Base-by-base conservation (phyloP, 108 stramenopile genomes). In the Stephanodiscus triporus region DNA sequence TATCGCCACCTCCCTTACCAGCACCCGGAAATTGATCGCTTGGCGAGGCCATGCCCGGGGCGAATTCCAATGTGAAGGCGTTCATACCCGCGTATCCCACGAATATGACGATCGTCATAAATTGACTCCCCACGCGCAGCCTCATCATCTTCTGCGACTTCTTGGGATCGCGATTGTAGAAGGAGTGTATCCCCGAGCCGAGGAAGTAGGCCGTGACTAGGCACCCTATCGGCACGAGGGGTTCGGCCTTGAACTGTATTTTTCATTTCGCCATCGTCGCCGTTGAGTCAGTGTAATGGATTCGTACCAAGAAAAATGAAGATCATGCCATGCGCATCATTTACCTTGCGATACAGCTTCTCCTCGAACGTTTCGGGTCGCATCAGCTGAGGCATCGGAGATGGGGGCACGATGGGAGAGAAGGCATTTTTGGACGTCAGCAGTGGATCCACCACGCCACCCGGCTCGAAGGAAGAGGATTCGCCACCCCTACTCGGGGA, bases 181-280 rank as follows among this genome's bases (percentile, higher is more conserved):
- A 95, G 2, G 87, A 88, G 78, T 77, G 73, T 36, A 95, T 92
- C 11, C 94, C 94, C 6, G 86, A 85, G 34, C 73, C 83, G 40
- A 95, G 77, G 61, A 90, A 95, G 75, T 91, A 95, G 27, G 88
- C 90, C 6, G 94, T 95, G 5, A 84, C 86, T 8, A 84, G 71
- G 32, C 94, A 95, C 5, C 94, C 94, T 75, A 95, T 88, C 13
- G 94, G 94, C 3, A 95, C 88, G 38, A 95, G 76, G 17, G 94
- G 94, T 73, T 95, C 88, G 20, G 83, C 76, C 63, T 78, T 80
- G 70, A 90, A 94, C 90, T 94, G 63, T 61, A 51, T 55, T 6
- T 27, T 40, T 40, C 40, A 11, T 40, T 40, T 40, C 40, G 40
- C 7, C 40, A 9, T 8, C 1, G 40, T 45, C 43, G 43, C 14